Conservation (phyloP, 164 flowering plant genomes). For the Sextonia rubra region DNA sequence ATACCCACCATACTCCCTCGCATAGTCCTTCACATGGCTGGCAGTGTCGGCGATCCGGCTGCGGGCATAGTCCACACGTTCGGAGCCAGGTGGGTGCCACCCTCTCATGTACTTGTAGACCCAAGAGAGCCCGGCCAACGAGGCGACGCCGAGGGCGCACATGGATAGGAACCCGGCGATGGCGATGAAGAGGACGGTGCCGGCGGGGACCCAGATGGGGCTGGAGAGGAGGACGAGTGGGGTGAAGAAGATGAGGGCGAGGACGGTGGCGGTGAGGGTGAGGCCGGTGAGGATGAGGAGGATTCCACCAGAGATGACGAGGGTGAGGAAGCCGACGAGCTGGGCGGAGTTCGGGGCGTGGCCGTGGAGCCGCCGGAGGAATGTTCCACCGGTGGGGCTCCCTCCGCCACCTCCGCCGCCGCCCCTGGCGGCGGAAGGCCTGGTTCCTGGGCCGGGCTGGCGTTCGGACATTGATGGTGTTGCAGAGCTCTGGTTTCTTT, state of each 20-base stretch:
- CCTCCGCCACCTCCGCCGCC: background rate
- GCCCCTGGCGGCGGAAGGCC: background rate
- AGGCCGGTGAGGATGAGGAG: slow-evolving; percentile 64
- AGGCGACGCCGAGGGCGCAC: slow-evolving; percentile 40
- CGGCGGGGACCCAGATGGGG: slow-evolving; percentile 81
- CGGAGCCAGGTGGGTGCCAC: slow-evolving; percentile 60
- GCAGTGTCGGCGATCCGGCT: slow-evolving; percentile 83
- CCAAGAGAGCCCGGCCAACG: slow-evolving; percentile 53
- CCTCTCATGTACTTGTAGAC: slow-evolving; percentile 59
- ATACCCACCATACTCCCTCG: slow-evolving; percentile 82
- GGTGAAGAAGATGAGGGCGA: slow-evolving; percentile 56
- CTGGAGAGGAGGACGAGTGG: slow-evolving; percentile 62
- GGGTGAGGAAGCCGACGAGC: slow-evolving; percentile 53
- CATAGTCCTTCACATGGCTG: slow-evolving; percentile 66
- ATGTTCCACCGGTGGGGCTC: background rate
- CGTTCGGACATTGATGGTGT: slow-evolving; percentile 33
- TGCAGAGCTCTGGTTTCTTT: background rate
- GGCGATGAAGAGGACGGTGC: slow-evolving; percentile 34
- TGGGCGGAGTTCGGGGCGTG: slow-evolving; percentile 58
- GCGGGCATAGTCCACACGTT: slow-evolving; percentile 62
- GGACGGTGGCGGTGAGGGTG: slow-evolving; percentile 48
- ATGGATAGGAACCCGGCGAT: slow-evolving; percentile 38
- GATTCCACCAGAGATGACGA: slow-evolving; percentile 50
- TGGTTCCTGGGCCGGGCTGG: slow-evolving; percentile 7
- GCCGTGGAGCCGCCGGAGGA: slow-evolving; percentile 39